A percentile compares a stretch with the other conserved stretches of the same genome.
phyloP scores from a whole-genome alignment of 768 basidiomycete genomes.

The Chalciporus sphaerocephalus region DNA sequence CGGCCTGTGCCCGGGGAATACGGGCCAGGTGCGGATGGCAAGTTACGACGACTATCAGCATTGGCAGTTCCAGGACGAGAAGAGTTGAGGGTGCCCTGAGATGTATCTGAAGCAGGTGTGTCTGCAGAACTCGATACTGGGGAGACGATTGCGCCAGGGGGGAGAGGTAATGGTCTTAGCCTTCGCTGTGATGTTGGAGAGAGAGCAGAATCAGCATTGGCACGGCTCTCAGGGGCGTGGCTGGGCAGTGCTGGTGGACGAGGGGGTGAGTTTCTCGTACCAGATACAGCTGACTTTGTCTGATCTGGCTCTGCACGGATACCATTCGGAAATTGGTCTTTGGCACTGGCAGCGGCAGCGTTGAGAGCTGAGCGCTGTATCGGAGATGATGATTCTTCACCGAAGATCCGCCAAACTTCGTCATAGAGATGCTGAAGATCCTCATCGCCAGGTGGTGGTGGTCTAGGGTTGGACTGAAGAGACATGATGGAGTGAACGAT shows the following conservation, averaged over 20 bases:
- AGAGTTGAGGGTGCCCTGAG: slow-evolving; percentile 5
- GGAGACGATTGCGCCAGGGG: slow-evolving; percentile 18
- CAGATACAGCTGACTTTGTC: slow-evolving; percentile 6
- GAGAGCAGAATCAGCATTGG: slow-evolving; percentile 21
- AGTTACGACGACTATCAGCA: slow-evolving; percentile 29
- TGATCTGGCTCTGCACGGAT: slow-evolving; percentile 21
- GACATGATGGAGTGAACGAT: slow-evolving; percentile 31
- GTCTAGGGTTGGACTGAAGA: slow-evolving; percentile 32
- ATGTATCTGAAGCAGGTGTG: slow-evolving; percentile 11
- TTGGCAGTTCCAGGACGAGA: slow-evolving; percentile 26
- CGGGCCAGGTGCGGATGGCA: slow-evolving; percentile 24
- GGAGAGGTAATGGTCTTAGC: slow-evolving; percentile 26
- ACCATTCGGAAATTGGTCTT: slow-evolving; percentile 17
- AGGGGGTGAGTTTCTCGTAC: slow-evolving; percentile 16
- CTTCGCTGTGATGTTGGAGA: slow-evolving; percentile 30
- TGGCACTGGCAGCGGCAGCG: slow-evolving; percentile 14
- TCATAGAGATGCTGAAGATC: slow-evolving; percentile 73
- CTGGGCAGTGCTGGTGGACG: slow-evolving; percentile 19
- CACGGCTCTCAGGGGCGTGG: slow-evolving; percentile 16
- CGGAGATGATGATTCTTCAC: slow-evolving; percentile 41
- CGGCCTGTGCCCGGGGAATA: slow-evolving; percentile 15
- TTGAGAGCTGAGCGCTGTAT: slow-evolving; percentile 24
- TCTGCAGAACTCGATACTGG: slow-evolving; percentile 17
- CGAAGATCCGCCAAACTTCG: slow-evolving; percentile 67
- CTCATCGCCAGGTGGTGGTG: slow-evolving; percentile 53